Conservation (phyloP, 768 basidiomycete genomes). For the Antrodiella citrinella region DNA sequence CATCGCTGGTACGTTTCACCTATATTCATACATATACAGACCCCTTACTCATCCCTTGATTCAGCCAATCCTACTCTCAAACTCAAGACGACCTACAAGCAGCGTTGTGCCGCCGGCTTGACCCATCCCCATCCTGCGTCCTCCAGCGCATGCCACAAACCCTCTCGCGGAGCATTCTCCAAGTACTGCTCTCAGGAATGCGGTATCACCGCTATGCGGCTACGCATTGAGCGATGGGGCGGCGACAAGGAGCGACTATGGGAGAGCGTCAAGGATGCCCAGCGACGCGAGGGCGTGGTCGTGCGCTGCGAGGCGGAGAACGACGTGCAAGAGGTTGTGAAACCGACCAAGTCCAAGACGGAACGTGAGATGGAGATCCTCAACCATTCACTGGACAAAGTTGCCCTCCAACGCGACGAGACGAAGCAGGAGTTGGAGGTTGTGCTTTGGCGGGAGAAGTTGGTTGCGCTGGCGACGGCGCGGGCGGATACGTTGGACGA, state of each 20-base stretch:
- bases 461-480: slow-evolving; percentile 59
- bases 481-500: slow-evolving; percentile 55
- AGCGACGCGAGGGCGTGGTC: slow-evolving; percentile 64
- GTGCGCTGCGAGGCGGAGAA: slow-evolving; percentile 25
- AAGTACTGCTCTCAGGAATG: slow-evolving; percentile 92
- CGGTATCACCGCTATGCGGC: slow-evolving; percentile 65
- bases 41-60: slow-evolving; percentile 8
- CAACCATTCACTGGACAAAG: slow-evolving; percentile 42
- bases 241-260: slow-evolving; percentile 60
- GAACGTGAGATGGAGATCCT: slow-evolving; percentile 52
- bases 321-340: slow-evolving; percentile 17
- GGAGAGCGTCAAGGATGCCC: slow-evolving; percentile 64
- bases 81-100: slow-evolving; percentile 72
- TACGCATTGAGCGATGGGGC: slow-evolving; percentile 57
- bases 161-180: slow-evolving; percentile 74
- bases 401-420: slow-evolving; percentile 54
- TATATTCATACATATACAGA: neutral
- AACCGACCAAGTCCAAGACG: slow-evolving; percentile 36
- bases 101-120: slow-evolving; percentile 65
- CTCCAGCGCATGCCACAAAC: slow-evolving; percentile 66
- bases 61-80: slow-evolving; percentile 46
- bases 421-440: slow-evolving; percentile 65
- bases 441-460: slow-evolving; percentile 59
- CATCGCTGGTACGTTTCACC: slow-evolving; percentile 53
- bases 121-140: slow-evolving; percentile 55